These are phyloP conservation scores for Amanita rimosa DNA, from an alignment of 768 basidiomycete species.

Conservation along the genomic window DNA sequence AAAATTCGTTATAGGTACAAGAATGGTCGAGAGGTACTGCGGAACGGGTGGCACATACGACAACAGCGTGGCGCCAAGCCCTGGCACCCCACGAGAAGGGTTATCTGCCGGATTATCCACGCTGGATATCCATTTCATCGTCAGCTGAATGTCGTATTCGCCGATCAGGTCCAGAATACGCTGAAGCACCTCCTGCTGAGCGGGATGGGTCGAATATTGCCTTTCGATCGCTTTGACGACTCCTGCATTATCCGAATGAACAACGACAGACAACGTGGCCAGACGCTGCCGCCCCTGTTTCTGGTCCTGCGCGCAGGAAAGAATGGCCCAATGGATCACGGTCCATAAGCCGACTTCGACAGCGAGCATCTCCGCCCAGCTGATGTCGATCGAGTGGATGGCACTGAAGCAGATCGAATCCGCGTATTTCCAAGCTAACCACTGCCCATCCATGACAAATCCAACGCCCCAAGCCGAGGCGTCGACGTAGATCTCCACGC, in stretches of 20 bases:
- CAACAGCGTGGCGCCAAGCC: not conserved
- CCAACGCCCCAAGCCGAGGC: constrained; percentile 4
- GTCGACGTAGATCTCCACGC: constrained; percentile 1
- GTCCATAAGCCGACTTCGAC: constrained; percentile 23
- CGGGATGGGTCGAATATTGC: not conserved
- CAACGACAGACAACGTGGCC: not conserved
- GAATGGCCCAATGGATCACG: constrained; percentile 9
- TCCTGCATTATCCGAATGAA: constrained; percentile 1
- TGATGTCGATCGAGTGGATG: constrained; percentile 14
- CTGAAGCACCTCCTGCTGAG: constrained; percentile 1
- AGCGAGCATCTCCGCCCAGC: constrained; percentile 33
- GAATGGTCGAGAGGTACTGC: not conserved
- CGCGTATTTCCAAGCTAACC: constrained; percentile 1
- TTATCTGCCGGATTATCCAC: constrained; percentile 4
- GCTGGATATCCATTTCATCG: constrained; percentile 4
- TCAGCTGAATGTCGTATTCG: constrained; percentile 3
- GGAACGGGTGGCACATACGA: not conserved
- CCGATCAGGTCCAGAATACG: constrained; percentile 2
- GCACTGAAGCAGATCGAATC: not conserved
- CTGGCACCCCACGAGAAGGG: constrained; percentile 3
- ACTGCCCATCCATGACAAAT: constrained; percentile 3
- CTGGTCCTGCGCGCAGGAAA: constrained; percentile 1
- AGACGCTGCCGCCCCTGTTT: not conserved
- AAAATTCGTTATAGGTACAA: not conserved
- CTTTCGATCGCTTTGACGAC: constrained; percentile 1